phyloP scores from a whole-genome alignment of 345 rosid species.

The Camelina sativa region DNA sequence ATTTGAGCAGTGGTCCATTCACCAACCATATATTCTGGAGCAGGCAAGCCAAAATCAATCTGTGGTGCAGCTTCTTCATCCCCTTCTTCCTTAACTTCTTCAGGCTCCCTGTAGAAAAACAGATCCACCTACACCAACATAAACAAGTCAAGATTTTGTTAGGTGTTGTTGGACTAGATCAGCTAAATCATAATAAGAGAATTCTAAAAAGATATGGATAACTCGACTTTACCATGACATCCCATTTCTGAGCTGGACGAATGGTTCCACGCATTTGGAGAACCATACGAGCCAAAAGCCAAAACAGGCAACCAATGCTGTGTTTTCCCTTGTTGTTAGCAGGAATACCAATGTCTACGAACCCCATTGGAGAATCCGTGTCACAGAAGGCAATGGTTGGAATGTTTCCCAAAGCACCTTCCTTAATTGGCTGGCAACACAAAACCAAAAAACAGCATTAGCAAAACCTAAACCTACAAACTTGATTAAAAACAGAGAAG shows the following conservation, averaged over 20 bases:
- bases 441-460: background rate
- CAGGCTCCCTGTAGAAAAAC: slow-evolving; percentile 74
- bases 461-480: background rate
- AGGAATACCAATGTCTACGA: slow-evolving; percentile 88
- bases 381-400: slow-evolving; percentile 92
- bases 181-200: slow-evolving; percentile 19
- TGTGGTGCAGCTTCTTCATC: slow-evolving; percentile 54
- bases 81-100: slow-evolving; percentile 54
- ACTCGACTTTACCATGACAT: slow-evolving; percentile 58
- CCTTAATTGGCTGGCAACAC: slow-evolving; percentile 76
- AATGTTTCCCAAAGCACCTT: slow-evolving; percentile 87
- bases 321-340: slow-evolving; percentile 94
- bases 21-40: slow-evolving; percentile 48
- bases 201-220: background rate
- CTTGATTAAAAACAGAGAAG: background rate
- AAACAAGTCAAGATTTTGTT: slow-evolving; percentile 46
- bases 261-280: slow-evolving; percentile 90
- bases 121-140: slow-evolving; percentile 57
- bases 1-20: slow-evolving; percentile 56
- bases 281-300: slow-evolving; percentile 92
- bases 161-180: slow-evolving; percentile 7
- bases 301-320: slow-evolving; percentile 83
- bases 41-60: slow-evolving; percentile 24
- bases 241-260: slow-evolving; percentile 74
- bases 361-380: slow-evolving; percentile 88